Conservation (phyloP, 768 basidiomycete species). For the Pulveroboletus sp. region DNA sequence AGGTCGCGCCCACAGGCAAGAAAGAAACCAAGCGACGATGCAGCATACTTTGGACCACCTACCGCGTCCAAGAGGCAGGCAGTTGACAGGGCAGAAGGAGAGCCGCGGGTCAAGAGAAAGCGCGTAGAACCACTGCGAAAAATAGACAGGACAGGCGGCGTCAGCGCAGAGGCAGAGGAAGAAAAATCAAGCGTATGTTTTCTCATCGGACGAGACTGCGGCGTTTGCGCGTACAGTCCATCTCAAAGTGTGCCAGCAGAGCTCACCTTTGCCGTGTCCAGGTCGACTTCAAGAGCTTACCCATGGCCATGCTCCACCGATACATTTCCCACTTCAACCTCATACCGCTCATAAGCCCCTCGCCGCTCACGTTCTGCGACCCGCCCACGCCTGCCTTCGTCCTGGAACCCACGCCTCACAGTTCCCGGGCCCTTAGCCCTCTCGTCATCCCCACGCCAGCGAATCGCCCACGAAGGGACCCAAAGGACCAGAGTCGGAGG, state of each 20-base stretch:
- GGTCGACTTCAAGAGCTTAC: slow-evolving; percentile 74
- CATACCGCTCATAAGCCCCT: slow-evolving; percentile 64
- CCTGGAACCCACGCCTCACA: slow-evolving; percentile 42
- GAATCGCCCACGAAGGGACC: slow-evolving; percentile 68
- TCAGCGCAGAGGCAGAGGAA: slow-evolving; percentile 29
- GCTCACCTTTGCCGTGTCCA: slow-evolving; percentile 29
- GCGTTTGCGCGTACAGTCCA: not conserved
- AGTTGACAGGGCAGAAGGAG: slow-evolving; percentile 64
- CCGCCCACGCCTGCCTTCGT: slow-evolving; percentile 67
- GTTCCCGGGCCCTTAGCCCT: slow-evolving; percentile 51
- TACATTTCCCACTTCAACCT: slow-evolving; percentile 74
- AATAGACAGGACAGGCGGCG: slow-evolving; percentile 37
- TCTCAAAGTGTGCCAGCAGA: not conserved
- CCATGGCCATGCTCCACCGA: slow-evolving; percentile 58
- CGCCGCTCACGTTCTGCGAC: slow-evolving; percentile 59
- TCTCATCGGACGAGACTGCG: slow-evolving; percentile 1
- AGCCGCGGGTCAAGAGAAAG: slow-evolving; percentile 70
- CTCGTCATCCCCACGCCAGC: slow-evolving; percentile 47
- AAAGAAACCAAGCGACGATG: slow-evolving; percentile 62
- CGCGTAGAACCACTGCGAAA: slow-evolving; percentile 46
- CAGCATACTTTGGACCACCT: slow-evolving; percentile 61
- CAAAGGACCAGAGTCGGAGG: slow-evolving; percentile 53
- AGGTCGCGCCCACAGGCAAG: slow-evolving; percentile 61
- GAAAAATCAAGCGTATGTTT: slow-evolving; percentile 29
- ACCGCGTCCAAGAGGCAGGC: slow-evolving; percentile 63